Evolutionary conservation across 1,284 basidiomycete species (phyloP).

Genomic region (Cutaneotrichosporon cyanovorans): DNA sequence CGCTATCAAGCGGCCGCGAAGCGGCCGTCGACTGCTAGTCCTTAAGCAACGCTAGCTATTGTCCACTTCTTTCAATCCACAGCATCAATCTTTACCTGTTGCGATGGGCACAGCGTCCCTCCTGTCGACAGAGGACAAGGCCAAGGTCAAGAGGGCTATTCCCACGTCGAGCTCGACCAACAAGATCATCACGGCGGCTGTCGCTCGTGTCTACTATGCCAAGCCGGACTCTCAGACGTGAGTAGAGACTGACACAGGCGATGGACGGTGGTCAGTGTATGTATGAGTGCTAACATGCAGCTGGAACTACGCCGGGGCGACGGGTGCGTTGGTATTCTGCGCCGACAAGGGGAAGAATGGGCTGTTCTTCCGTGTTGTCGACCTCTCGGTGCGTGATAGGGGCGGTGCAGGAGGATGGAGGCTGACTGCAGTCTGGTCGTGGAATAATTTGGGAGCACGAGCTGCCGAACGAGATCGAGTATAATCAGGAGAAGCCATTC

Average conservation of each 20-base stretch:
- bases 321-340: conserved; percentile 71
- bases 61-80: neutral
- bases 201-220: conserved; percentile 74
- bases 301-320: conserved; percentile 78
- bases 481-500: conserved; percentile 78
- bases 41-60: too few relatives aligned
- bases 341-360: conserved; percentile 57
- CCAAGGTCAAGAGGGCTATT: conserved; percentile 62
- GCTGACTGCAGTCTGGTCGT: conserved; percentile 56
- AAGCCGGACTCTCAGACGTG: conserved; percentile 29
- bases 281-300: conserved; percentile 34
- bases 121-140: conserved; percentile 65
- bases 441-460: conserved; percentile 94
- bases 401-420: too few relatives aligned
- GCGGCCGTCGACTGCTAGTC: too few relatives aligned
- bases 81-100: neutral
- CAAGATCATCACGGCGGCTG: conserved; percentile 70
- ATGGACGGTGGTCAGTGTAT: neutral
- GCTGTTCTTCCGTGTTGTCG: conserved; percentile 68
- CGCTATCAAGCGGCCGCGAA: too few relatives aligned
- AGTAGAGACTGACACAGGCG: too few relatives aligned
- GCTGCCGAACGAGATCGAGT: conserved; percentile 75
- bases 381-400: conserved; percentile 51
- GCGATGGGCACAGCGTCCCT: conserved; percentile 34
- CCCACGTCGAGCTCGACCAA: conserved; percentile 45